Conservation (phyloP, 2,329 filamentous ascomycete genomes). For the Verticillium longisporum region DNA sequence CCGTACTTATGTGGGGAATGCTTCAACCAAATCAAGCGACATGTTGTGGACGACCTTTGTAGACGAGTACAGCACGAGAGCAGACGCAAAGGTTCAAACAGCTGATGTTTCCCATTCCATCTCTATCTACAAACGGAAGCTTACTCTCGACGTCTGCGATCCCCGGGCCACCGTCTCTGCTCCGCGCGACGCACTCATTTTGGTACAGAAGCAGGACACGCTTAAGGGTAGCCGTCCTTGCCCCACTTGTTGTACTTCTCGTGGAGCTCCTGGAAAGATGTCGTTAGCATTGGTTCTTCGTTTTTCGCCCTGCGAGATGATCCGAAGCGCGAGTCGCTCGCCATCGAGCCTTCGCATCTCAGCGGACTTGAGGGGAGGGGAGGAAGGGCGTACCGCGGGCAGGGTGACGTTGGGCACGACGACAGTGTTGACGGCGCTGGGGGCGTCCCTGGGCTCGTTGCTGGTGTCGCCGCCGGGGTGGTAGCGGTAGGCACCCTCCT, state of each 20-base stretch:
- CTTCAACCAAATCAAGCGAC: no score
- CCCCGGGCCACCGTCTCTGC: neutral
- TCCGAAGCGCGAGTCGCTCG: neutral
- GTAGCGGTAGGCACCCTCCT: conserved; percentile 66
- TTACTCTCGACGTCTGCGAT: neutral
- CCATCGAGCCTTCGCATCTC: neutral
- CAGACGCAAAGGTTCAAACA: neutral
- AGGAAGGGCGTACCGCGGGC: conserved; percentile 60
- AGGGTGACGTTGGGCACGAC: conserved; percentile 90
- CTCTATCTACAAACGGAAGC: conserved; percentile 12
- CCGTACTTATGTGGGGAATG: no score
- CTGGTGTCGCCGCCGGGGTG: conserved; percentile 78
- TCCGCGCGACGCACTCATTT: neutral
- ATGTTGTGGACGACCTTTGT: no score
- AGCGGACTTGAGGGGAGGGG: neutral
- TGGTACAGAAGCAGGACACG: neutral
- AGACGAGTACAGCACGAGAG: neutral
- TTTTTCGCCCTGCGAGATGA: neutral
- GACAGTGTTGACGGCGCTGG: conserved; percentile 90
- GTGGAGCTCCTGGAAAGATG: conserved; percentile 65
- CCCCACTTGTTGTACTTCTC: conserved; percentile 99
- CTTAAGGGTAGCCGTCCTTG: conserved; percentile 80
- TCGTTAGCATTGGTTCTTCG: conserved; percentile 4
- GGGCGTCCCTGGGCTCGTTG: conserved; percentile 76
- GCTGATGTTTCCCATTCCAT: conserved; percentile 4